A percentile compares a stretch with the other conserved stretches of the same genome.
Evolutionary conservation across 1,284 basidiomycete species (phyloP).

Genomic region (Cerrena zonata): DNA sequence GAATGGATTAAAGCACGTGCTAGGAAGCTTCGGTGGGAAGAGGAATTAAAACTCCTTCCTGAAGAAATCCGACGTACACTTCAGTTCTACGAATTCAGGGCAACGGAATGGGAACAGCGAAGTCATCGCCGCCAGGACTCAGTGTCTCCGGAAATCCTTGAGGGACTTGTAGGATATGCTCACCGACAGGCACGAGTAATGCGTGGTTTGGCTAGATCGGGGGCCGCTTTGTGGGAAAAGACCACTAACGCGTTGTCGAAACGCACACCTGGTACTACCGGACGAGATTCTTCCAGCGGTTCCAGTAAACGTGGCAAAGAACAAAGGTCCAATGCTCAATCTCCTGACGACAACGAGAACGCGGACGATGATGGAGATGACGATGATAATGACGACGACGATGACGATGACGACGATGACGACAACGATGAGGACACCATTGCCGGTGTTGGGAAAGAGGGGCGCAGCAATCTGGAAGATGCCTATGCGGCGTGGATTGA

Average conservation of each 20-base stretch:
- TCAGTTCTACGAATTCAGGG: background rate
- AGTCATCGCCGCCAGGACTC: background rate
- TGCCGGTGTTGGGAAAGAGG: too few relatives aligned
- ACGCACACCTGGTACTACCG: background rate
- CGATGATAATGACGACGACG: conserved; percentile 6
- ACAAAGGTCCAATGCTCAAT: too few relatives aligned
- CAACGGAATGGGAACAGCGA: background rate
- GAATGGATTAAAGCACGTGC: background rate
- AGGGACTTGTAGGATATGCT: background rate
- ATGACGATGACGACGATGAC: background rate
- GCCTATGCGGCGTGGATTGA: too few relatives aligned
- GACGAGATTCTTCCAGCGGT: background rate
- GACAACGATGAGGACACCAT: too few relatives aligned
- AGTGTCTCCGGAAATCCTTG: background rate
- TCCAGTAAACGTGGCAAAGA: background rate
- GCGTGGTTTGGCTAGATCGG: background rate
- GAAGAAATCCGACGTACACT: background rate
- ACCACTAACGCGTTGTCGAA: background rate
- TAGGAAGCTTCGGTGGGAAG: background rate
- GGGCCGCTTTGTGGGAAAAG: background rate
- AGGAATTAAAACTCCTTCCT: background rate
- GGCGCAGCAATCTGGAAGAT: too few relatives aligned
- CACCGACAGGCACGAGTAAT: background rate
- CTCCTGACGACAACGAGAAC: background rate
- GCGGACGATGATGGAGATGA: background rate